Percentiles rank a stretch among this genome's conserved stretches.
These are phyloP conservation scores for Brasenia schreberi DNA, from an alignment of 164 flowering plant species.

Conservation along the genomic window DNA sequence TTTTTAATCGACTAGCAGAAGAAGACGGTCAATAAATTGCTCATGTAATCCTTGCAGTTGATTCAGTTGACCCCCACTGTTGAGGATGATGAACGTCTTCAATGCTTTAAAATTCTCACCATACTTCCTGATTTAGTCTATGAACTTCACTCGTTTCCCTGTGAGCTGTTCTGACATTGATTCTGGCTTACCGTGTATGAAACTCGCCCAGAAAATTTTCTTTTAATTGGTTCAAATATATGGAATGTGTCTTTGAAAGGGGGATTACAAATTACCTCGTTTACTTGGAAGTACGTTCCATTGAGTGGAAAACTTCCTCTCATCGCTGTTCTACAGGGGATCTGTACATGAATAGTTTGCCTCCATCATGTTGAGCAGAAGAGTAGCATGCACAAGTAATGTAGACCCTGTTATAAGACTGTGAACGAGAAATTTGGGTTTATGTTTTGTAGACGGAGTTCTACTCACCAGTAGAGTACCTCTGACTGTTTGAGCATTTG, in stretches of 20 bases:
- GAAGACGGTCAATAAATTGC: too few relatives aligned
- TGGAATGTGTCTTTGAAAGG: not conserved
- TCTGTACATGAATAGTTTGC: slow-evolving; percentile 28
- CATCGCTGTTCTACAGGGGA: slow-evolving; percentile 88
- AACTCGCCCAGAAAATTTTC: not conserved
- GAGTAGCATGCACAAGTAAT: not conserved
- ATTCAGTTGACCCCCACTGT: not conserved
- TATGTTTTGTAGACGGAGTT: not conserved
- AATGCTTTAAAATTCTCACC: not conserved
- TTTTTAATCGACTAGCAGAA: too few relatives aligned
- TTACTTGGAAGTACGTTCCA: slow-evolving; percentile 97
- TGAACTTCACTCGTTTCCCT: not conserved
- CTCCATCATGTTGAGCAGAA: not conserved
- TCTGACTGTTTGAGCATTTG: slow-evolving; percentile 52
- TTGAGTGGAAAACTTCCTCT: slow-evolving; percentile 95
- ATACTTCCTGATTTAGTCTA: not conserved
- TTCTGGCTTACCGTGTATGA: not conserved
- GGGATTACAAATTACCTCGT: slow-evolving; percentile 51
- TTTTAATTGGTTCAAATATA: not conserved
- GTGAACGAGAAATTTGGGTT: not conserved
- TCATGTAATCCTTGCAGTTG: too few relatives aligned
- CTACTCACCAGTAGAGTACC: slow-evolving; percentile 70
- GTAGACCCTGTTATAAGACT: not conserved
- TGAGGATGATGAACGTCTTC: not conserved
- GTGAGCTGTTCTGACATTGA: not conserved